These are phyloP conservation scores for Cladorrhinum samala DNA, from an alignment of 495 filamentous ascomycete species.

Conservation along the genomic window DNA sequence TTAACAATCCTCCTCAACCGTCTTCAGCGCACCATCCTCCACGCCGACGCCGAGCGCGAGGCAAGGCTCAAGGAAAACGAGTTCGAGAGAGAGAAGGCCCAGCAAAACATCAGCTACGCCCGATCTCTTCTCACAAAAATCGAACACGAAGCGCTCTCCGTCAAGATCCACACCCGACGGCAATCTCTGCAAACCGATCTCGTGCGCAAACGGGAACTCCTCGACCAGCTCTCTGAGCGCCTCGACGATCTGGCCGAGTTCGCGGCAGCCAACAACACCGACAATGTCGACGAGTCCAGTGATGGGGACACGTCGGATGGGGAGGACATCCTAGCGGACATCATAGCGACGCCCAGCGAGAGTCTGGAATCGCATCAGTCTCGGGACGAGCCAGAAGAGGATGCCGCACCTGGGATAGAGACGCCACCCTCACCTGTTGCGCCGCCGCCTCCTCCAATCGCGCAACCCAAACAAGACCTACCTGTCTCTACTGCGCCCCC, in stretches of 20 bases:
- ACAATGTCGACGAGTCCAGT: no score
- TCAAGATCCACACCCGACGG: conserved; percentile 60
- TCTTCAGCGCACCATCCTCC: conserved; percentile 66
- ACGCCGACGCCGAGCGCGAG: conserved; percentile 55
- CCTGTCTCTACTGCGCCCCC: not conserved
- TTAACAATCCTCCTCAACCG: conserved; percentile 68
- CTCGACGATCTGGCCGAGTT: conserved; percentile 57
- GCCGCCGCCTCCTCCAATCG: conserved; percentile 4
- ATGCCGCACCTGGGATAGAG: conserved; percentile 4
- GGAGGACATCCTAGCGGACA: conserved; percentile 45
- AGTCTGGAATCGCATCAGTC: conserved; percentile 35
- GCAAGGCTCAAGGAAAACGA: conserved; percentile 53
- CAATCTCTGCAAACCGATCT: conserved; percentile 64
- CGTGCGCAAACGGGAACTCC: conserved; percentile 52
- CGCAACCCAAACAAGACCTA: not conserved
- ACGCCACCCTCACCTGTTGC: conserved; percentile 4
- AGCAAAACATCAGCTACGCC: conserved; percentile 75
- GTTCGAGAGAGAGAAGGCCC: conserved; percentile 63
- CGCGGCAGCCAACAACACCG: conserved; percentile 21
- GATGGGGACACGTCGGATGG: conserved; percentile 37
- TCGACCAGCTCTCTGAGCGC: conserved; percentile 55
- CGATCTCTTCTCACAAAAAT: conserved; percentile 59
- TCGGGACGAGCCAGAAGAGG: conserved; percentile 22
- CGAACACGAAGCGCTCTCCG: conserved; percentile 61
- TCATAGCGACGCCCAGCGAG: conserved; percentile 43